A percentile compares a stretch with the other conserved stretches of the same genome.
These are phyloP conservation scores for Pelargonium myrrhifolium DNA, from an alignment of 441 rosid genomes.

Conservation along the genomic window DNA sequence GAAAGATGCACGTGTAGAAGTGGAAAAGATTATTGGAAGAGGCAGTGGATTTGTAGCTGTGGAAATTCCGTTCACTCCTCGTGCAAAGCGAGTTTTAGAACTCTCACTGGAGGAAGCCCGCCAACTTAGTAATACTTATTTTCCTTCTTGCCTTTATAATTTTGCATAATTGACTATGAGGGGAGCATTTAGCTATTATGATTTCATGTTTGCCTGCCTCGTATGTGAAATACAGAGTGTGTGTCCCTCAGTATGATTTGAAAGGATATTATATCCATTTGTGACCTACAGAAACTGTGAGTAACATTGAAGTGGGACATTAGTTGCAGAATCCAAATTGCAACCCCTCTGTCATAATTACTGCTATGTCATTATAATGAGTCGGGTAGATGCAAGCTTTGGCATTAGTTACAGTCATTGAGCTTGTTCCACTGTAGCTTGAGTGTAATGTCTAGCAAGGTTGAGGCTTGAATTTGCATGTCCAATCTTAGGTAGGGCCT, in stretches of 20 bases:
- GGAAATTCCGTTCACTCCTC: constrained; percentile 97
- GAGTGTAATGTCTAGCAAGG: not conserved
- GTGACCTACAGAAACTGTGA: not conserved
- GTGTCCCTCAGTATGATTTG: not conserved
- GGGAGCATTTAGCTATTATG: not conserved
- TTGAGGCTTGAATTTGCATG: not conserved
- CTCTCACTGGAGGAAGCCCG: constrained; percentile 94
- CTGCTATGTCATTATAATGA: not conserved
- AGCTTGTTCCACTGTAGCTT: not conserved
- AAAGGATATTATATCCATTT: not conserved
- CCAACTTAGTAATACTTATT: constrained; percentile 52
- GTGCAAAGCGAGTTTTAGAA: constrained; percentile 92
- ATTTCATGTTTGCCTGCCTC: not conserved
- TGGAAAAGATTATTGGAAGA: constrained; percentile 93
- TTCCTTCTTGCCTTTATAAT: not conserved
- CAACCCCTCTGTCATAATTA: too few species aligned
- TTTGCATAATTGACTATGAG: not conserved
- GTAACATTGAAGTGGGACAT: not conserved
- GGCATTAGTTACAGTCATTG: not conserved
- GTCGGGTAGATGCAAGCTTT: not conserved
- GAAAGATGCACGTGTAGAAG: constrained; percentile 90
- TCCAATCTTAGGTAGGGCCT: not conserved
- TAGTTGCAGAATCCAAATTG: not conserved
- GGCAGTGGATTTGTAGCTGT: constrained; percentile 96
- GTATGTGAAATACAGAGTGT: not conserved